Conservation (phyloP, 1,284 basidiomycete genomes). For the Gymnopus androsaceus region DNA sequence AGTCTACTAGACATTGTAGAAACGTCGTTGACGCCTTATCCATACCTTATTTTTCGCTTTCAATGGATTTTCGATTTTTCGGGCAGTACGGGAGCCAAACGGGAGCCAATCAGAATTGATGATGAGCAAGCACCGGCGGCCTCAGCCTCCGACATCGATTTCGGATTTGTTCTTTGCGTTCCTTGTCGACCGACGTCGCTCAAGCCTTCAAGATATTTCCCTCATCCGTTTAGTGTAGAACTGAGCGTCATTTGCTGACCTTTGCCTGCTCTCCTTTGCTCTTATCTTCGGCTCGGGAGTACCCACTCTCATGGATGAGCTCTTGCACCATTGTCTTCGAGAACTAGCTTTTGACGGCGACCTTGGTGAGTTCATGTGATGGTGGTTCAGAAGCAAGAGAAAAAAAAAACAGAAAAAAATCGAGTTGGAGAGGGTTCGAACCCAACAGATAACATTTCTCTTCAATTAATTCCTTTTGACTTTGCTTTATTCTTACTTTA, state of each 20-base stretch:
- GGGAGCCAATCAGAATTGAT: too few relatives aligned
- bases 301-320: slow-evolving; percentile 68
- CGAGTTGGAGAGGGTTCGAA: slow-evolving; percentile 42
- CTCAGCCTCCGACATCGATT: too few relatives aligned
- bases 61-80: too few relatives aligned
- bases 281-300: too few relatives aligned
- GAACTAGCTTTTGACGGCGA: slow-evolving; percentile 85
- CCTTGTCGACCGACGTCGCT: too few relatives aligned
- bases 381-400: not conserved
- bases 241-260: too few relatives aligned
- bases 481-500: slow-evolving; percentile 17
- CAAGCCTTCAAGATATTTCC: not conserved
- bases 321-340: slow-evolving; percentile 72
- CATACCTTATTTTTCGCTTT: not conserved
- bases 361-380: slow-evolving; percentile 48
- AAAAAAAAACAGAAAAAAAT: not conserved
- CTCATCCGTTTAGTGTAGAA: not conserved
- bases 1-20: slow-evolving; percentile 6
- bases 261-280: too few relatives aligned
- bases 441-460: slow-evolving; percentile 32
- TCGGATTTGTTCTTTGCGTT: too few relatives aligned
- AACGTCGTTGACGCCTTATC: slow-evolving; percentile 2
- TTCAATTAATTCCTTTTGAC: slow-evolving; percentile 23
- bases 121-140: too few relatives aligned
- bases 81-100: too few relatives aligned